These are phyloP conservation scores for Aspergillus sp. DNA, from an alignment of 2,329 filamentous ascomycete genomes.

Conservation along the genomic window DNA sequence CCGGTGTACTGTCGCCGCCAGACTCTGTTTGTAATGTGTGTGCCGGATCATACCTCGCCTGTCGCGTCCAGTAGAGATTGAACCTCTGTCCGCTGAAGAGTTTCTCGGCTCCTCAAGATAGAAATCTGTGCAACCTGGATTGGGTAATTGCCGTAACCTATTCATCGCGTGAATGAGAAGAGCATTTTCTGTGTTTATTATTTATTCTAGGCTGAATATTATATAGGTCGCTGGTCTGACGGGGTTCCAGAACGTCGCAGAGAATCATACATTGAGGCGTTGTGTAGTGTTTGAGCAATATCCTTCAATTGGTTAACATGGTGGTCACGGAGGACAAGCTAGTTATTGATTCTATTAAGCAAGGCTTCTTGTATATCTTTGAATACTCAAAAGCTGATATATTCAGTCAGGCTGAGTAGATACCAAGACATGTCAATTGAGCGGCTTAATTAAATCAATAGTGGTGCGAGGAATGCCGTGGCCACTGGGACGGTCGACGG, in stretches of 20 bases:
- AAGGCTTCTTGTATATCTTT: slow-evolving; percentile 40
- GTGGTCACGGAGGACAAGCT: slow-evolving; percentile 34
- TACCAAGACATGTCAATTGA: too few species aligned
- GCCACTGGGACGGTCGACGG: slow-evolving; percentile 21
- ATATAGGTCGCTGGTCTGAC: slow-evolving; percentile 79
- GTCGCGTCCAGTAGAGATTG: slow-evolving; percentile 71
- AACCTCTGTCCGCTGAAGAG: slow-evolving; percentile 86
- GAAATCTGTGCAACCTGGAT: slow-evolving; percentile 65
- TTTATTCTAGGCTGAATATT: slow-evolving; percentile 83
- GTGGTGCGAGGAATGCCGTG: slow-evolving; percentile 12
- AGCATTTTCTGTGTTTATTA: slow-evolving; percentile 89
- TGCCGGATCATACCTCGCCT: neutral
- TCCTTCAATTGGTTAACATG: slow-evolving; percentile 34
- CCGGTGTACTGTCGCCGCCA: slow-evolving; percentile 57
- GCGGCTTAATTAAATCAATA: too few species aligned
- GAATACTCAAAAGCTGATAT: too few species aligned
- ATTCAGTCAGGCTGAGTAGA: too few species aligned
- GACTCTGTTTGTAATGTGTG: too few species aligned
- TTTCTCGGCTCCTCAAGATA: slow-evolving; percentile 83
- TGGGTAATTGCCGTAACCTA: slow-evolving; percentile 70
- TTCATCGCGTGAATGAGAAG: slow-evolving; percentile 79
- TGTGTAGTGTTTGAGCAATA: slow-evolving; percentile 40
- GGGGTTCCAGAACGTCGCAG: slow-evolving; percentile 39
- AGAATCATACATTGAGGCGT: slow-evolving; percentile 34
- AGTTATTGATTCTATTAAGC: slow-evolving; percentile 40